Evolutionary conservation across 352 stramenopile genomes (phyloP).

Genomic region (Thalassiosira exigua): DNA sequence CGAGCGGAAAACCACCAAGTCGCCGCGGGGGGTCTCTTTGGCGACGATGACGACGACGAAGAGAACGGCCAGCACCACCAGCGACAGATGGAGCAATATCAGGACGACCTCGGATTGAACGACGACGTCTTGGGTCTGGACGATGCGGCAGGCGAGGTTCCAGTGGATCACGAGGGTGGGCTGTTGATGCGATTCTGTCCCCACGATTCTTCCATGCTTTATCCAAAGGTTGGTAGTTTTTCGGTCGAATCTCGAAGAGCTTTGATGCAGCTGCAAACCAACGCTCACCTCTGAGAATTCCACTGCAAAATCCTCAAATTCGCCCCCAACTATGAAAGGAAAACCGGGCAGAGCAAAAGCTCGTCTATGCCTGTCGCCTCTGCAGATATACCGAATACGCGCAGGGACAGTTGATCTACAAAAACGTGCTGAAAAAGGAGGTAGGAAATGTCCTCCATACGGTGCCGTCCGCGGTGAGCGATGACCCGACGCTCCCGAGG

Average conservation of each 20-base stretch:
- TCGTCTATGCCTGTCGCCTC: slow-evolving; percentile 80
- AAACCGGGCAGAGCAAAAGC: slow-evolving; percentile 68
- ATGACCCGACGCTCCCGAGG: slow-evolving; percentile 81
- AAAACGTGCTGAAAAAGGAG: slow-evolving; percentile 83
- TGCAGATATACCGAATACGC: slow-evolving; percentile 78
- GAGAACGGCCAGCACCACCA: slow-evolving; percentile 39
- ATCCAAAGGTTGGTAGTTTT: slow-evolving; percentile 78
- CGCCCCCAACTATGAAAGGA: slow-evolving; percentile 50
- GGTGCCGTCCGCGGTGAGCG: slow-evolving; percentile 72
- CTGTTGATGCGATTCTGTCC: slow-evolving; percentile 85
- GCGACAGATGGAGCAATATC: slow-evolving; percentile 26
- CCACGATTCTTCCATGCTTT: slow-evolving; percentile 84
- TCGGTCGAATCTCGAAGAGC: not conserved
- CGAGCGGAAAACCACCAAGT: not conserved
- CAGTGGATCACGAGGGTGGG: slow-evolving; percentile 40
- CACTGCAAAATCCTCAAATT: not conserved
- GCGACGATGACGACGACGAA: slow-evolving; percentile 34
- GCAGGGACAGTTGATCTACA: slow-evolving; percentile 72
- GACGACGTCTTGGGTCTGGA: slow-evolving; percentile 54
- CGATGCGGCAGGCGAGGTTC: slow-evolving; percentile 12
- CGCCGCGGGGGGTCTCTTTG: slow-evolving; percentile 23
- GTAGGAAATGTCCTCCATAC: slow-evolving; percentile 80
- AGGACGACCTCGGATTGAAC: slow-evolving; percentile 37
- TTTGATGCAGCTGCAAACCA: not conserved
- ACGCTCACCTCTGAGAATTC: not conserved